These are phyloP conservation scores for Wallemia hederae DNA, from an alignment of 1,284 basidiomycete species.

Conservation along the genomic window DNA sequence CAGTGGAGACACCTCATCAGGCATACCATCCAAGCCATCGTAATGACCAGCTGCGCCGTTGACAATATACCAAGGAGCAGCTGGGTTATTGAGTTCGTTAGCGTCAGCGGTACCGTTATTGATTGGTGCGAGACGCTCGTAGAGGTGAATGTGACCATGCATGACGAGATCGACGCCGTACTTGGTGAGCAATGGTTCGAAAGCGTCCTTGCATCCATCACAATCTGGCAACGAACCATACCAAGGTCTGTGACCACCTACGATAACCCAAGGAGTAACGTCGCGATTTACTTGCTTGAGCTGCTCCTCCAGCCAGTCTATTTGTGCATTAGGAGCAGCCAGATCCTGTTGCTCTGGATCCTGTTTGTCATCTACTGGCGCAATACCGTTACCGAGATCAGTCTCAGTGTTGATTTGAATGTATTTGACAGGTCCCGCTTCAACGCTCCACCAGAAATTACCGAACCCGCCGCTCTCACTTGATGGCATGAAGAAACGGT, in stretches of 20 bases:
- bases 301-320: constrained; percentile 11
- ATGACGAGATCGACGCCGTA: constrained; percentile 14
- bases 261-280: constrained; percentile 17
- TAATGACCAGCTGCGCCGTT: not conserved
- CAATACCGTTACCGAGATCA: constrained; percentile 9
- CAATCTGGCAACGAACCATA: constrained; percentile 10
- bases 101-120: constrained; percentile 10
- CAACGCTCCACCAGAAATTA: constrained; percentile 1
- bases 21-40: not conserved
- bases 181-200: constrained; percentile 14
- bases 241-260: constrained; percentile 14
- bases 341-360: constrained; percentile 4
- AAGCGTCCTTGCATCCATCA: constrained; percentile 12
- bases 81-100: constrained; percentile 9
- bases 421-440: constrained; percentile 2
- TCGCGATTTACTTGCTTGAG: constrained; percentile 14
- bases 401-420: constrained; percentile 10
- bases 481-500: constrained; percentile 4
- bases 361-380: constrained; percentile 9
- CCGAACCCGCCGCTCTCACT: not conserved
- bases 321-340: constrained; percentile 8
- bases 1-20: not conserved
- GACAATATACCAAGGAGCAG: constrained; percentile 5
- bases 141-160: constrained; percentile 16
- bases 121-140: constrained; percentile 14